Evolutionary conservation across 352 stramenopile species (phyloP), one percentile per base, ranked within the genome.

Genomic region (Phytophthora megakarya): DNA sequence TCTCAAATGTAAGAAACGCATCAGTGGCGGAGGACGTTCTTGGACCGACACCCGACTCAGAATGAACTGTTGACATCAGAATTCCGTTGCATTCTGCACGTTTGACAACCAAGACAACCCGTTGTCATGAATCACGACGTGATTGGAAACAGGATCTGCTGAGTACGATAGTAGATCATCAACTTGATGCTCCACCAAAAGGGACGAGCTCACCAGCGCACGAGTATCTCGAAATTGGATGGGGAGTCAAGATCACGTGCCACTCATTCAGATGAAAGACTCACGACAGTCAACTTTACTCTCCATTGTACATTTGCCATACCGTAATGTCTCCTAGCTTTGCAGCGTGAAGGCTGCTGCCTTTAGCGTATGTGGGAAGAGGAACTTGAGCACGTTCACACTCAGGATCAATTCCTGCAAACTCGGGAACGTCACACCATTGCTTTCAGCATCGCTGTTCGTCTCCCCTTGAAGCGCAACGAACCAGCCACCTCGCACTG

Each of bases 341-440:
- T 68, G 52, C 22, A 75, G 48, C 16, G 68, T 61, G 48, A 92
- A 92, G 12, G 80, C 85, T 18, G 77, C 18, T 66, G 88, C 78
- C 45, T 94, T 94, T 4, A 80, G 85, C n/a, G 80, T 90, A 23
- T 92, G 80, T 3, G 85, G 85, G 33, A 92, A 94, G 7, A 94
- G 70, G 37, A 80, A 90, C 58, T 86, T 92, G 37, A 94, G 81
- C 37, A 94, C 83, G 7, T 76, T 84, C 39, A 92, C 83, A 60
- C 80, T 92, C 48, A 88, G 70, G 22, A 94, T 82, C n/a, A 94
- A 67, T 39, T 91, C 78, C 45, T 84, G 69, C 21, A 94, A 72
- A 4, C 76, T 85, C 18, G 73, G 46, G 37, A 92, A 93, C 16
- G 76, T 81, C 30, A 88, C 80, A 0, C 71, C 76, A 38, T 65